Base-by-base conservation (phyloP, 192 early-diverging fungal genomes). In the Coemansia sp. region DNA sequence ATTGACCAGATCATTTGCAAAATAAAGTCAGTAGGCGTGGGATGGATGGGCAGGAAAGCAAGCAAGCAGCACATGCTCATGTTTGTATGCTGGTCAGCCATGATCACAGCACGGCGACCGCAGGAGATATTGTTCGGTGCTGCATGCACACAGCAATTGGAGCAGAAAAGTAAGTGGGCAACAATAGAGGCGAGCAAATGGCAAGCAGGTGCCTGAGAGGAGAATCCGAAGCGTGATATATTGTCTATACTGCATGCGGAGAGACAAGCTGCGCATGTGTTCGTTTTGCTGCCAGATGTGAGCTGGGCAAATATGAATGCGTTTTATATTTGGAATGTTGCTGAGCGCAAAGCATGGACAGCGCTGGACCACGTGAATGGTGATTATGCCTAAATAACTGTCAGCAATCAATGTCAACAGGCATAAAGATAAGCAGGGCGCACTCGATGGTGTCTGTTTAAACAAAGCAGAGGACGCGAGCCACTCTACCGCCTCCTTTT, bases 321-420 rank as follows among this genome's bases (percentile, higher is more conserved):
- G n/a, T 45, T 53, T 53, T 45, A 16, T 45, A 45, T 45, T 12
- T 12, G n/a, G 14, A 45, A n/a, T n/a, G 43, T 45, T 45, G 43
- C 43, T n/a, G 12, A n/a, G n/a, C 43, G 43, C 43, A 45, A 45
- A n/a, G 43, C 43, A 51, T 45, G 43, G 43, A n/a, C 43, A n/a
- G 43, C 43, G 43, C 43, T 16, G 43, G 5, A 32, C 18, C 69
- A 71, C 55, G 69, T 65, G 69, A 62, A 19, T 51, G 43, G 39
- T 19, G 51, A 60, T 57, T 65, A 56, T 71, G 69, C 69, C 69
- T 71, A 71, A 71, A 71, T 65, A 61, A 50, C 35, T 71, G 69
- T 71, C 62, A 71, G 69, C 69, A 71, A 71, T 56, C 41, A 56
- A 60, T 60, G 58, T 1, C 19, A 29, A 10, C 5, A 53, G 51